Base-by-base conservation (phyloP, 345 rosid genomes). In the Geranium brycei region DNA sequence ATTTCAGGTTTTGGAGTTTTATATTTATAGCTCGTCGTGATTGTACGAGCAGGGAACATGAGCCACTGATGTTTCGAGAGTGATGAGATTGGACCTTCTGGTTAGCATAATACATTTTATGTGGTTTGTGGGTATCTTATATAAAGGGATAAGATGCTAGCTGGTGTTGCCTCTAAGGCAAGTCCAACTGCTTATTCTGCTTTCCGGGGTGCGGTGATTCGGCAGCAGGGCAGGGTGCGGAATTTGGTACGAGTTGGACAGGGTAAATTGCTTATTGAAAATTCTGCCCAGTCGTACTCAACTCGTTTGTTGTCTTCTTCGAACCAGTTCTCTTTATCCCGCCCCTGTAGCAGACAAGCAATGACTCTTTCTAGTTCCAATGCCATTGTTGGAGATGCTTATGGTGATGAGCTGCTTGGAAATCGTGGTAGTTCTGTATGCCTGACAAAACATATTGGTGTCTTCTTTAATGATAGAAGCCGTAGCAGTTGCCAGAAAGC, bases 301-400 rank as follows among this genome's bases (percentile, higher is more conserved):
- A 13, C 70, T 55, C 31, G 65, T 60, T 62, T 63, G 17, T 67
- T 68, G 57, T 64, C 76, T 5, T 65, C 71, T 67, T 35, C 66
- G 23, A 23, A 68, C 19, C 64, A 64, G 56, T 72, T 74, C 60
- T 62, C 38, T 51, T 61, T 32, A 65, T 61, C 64, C 64, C 58
- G 69, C 32, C 62, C 35, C 38, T 69, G 63, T 62, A 17, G 17
- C 65, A 74, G 79, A 64, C 69, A 59, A 73, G 28, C 81, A 12
- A 84, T 92, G 95, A 85, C 88, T 56, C 83, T 83, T 64, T 80
- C 91, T 68, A 77, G 92, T 69, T 83, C 96, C 31, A 76, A 82
- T 60, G 81, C 90, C 60, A 74, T 86, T 32, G 76, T 75, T 51
- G 87, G 95, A 15, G 96, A 92, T 65, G 82, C 83, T 64, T 70